Evolutionary conservation across 495 filamentous ascomycete species (phyloP).

Genomic region (Tetracladium setigerum): DNA sequence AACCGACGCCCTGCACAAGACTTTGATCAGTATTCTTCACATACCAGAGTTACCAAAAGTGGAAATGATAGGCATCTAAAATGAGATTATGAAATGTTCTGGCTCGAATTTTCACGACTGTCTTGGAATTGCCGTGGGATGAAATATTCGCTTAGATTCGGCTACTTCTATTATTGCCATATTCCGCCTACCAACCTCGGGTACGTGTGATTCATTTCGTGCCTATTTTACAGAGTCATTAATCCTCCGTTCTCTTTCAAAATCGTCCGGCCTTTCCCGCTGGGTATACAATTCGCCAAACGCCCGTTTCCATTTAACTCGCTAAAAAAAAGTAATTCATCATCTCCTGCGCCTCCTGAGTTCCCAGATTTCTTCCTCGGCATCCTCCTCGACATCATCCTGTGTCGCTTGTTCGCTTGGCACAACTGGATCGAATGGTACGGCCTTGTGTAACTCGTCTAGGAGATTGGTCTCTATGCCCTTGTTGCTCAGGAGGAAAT

Average conservation of each 20-base stretch:
- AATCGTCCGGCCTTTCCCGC: conserved; percentile 18
- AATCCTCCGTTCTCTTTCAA: background rate
- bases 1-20: no score
- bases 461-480: conserved; percentile 36
- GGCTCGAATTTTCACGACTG: no score
- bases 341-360: conserved; percentile 14
- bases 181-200: no score
- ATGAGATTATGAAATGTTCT: no score
- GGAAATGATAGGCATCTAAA: no score
- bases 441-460: conserved; percentile 2
- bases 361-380: conserved; percentile 9
- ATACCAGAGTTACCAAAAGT: no score
- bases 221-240: background rate
- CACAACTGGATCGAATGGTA: background rate
- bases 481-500: conserved; percentile 62
- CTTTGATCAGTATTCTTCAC: no score
- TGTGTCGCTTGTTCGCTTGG: background rate
- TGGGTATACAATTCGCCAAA: conserved; percentile 27
- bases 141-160: no score
- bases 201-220: no score
- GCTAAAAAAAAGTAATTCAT: conserved; percentile 5
- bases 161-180: no score
- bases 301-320: background rate
- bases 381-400: background rate
- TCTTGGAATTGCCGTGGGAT: no score